Evolutionary conservation across 129 eudicot genomes (phyloP), one percentile per base, ranked within the genome.

Genomic region (carrot (Daucus carota)): DNA sequence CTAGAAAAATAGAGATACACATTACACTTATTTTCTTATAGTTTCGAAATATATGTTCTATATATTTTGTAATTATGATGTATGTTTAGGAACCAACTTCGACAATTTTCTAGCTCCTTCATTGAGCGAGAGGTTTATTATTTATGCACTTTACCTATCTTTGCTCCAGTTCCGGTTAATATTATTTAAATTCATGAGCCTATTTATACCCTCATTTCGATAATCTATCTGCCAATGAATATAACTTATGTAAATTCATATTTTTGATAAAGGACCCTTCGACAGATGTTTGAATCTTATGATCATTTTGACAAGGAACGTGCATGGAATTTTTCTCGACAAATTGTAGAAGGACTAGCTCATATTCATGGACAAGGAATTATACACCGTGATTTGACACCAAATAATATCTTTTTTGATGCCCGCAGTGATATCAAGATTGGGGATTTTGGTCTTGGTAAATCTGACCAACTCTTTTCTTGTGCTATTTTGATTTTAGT

Each of bases 371-470:
- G 92, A 48, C 98, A 94, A 82, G 98, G 98, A 82, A 94, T 94
- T 32, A 94, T 94, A 59, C 98, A 94, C 75, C 92, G 97, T 77
- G 98, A 94, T 70, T 85, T 94, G 93, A 94, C 98, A 74, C 98
- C 98, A 62, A 91, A 89, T 76, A 94, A 91, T 85, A 89, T 94
- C 50, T 94, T 94, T 76, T 91, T 94, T 83, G 98, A 87, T 85
- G 98, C 97, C 71, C 96, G 97, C 26, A 89, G 80, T 85, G 98
- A 94, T 82, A 91, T 94, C 73, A 94, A 94, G 84, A 94, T 94
- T 63, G 97, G 98, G 67, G 98, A 94, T 86, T 94, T 94, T 80
- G 98, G 98, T 80, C 97, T 94, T 75, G 98, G 98, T 94, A 87
- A 74, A 85, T 6, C 13, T 68, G 34, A 32, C 36, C 38, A 2